These are phyloP conservation scores for Trapa bicornis DNA, from an alignment of 345 rosid species.

Conservation along the genomic window DNA sequence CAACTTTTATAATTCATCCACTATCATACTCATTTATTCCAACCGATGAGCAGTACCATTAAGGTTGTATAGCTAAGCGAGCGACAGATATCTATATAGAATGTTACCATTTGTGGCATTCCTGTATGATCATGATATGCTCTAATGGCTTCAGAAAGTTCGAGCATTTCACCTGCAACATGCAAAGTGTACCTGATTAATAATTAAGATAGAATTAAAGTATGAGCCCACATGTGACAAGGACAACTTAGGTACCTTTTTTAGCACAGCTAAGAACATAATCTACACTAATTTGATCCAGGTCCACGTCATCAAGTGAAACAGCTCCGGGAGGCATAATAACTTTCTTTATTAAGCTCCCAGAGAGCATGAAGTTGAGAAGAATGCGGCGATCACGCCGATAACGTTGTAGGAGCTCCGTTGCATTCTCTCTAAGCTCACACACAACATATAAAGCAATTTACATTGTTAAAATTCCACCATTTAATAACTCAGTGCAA, in stretches of 20 bases:
- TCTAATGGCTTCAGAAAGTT: conserved; percentile 89
- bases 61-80: neutral
- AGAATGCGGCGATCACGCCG: conserved; percentile 79
- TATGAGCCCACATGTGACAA: neutral
- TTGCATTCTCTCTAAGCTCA: conserved; percentile 50
- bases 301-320: conserved; percentile 89
- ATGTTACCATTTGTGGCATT: conserved; percentile 70
- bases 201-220: neutral
- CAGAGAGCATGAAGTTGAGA: conserved; percentile 71
- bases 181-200: conserved; percentile 4
- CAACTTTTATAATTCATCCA: neutral
- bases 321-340: conserved; percentile 98
- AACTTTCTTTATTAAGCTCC: conserved; percentile 84
- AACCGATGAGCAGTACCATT: conserved; percentile 1
- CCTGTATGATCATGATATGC: conserved; percentile 78
- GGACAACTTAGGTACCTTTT: conserved; percentile 34
- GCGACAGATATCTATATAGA: neutral
- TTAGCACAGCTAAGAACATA: conserved; percentile 76
- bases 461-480: neutral
- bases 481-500: neutral
- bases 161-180: conserved; percentile 62
- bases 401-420: conserved; percentile 73
- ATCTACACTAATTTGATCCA: conserved; percentile 98
- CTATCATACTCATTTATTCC: neutral
- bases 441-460: neutral